phyloP scores from a whole-genome alignment of 2,329 filamentous ascomycete species.

The Colletotrichum tabaci region DNA sequence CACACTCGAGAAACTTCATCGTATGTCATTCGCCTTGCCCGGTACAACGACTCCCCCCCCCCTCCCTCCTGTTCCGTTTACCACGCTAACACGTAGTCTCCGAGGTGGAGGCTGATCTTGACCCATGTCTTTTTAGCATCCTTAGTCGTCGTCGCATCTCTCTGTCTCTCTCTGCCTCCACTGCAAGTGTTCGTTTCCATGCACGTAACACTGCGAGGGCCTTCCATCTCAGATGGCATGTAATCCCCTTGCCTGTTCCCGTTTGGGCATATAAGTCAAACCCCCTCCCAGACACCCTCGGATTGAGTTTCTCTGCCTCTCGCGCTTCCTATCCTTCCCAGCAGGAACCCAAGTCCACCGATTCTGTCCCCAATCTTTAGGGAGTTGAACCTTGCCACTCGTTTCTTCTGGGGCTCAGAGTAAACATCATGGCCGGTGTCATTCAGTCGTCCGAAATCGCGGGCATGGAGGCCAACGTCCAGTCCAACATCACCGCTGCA shows the following conservation, averaged over 20 bases:
- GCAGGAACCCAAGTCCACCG: conserved; percentile 8
- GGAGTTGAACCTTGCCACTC: conserved; percentile 26
- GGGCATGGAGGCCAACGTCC: conserved; percentile 5
- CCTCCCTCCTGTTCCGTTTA: not conserved
- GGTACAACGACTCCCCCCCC: conserved; percentile 10
- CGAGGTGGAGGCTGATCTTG: conserved; percentile 37
- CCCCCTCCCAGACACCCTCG: not conserved
- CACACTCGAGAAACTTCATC: conserved; percentile 12
- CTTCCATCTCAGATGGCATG: conserved; percentile 32
- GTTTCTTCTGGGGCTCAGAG: conserved; percentile 28
- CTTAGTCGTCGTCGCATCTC: conserved; percentile 40
- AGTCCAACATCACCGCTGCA: conserved; percentile 14
- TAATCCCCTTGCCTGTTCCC: conserved; percentile 1
- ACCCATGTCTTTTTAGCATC: conserved; percentile 38
- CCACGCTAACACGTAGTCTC: conserved; percentile 31
- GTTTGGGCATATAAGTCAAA: conserved; percentile 32
- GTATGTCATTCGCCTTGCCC: conserved; percentile 27
- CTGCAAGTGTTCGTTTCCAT: conserved; percentile 19
- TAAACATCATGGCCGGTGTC: conserved; percentile 32
- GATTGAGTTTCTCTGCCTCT: conserved; percentile 17
- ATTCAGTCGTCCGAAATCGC: conserved; percentile 23
- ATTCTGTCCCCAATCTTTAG: not conserved
- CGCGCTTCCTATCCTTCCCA: conserved; percentile 20
- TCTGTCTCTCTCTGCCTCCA: conserved; percentile 6
- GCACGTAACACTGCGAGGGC: conserved; percentile 9